Evolutionary conservation across 2,329 filamentous ascomycete genomes (phyloP), one percentile per base, ranked within the genome.

Genomic region (Aspergillus ruber): DNA sequence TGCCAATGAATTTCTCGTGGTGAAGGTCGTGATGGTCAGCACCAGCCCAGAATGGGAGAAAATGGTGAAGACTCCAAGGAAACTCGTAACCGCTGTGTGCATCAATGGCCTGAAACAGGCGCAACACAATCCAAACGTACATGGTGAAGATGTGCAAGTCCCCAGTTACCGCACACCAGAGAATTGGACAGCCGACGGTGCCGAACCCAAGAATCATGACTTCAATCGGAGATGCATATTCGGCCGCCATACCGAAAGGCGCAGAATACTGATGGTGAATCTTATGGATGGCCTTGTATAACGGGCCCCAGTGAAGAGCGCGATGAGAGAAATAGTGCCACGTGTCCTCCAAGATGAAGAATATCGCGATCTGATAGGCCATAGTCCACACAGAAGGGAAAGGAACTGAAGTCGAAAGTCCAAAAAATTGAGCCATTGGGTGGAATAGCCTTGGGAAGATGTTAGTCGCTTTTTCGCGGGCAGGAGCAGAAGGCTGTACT

Each of bases 251-350:
- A 58, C 93, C 93, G 65, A 98, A 98, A 15, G 93, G 93, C 10
- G 93, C 93, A 33, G 90, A 95, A 77, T 98, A 98, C 64, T 93
- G 91, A 77, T 98, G 93, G 76, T 98, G 93, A 60, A 98, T 90
- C 78, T 98, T 98, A 81, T 98, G 93, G 62, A 98, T 88, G 64
- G 84, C 81, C 77, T 90, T 95, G 83, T 98, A 98, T 5, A 98
- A 83, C 35, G 90, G 88, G 18, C 88, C 90, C 76, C 89, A 94
- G 78, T 98, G 93, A 73, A 98, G 83, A 39, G 81, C 82, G 59
- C 93, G 89, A 75, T 98, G 93, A 58, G 83, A 83, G 84, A 90
- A 97, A 79, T 98, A 98, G 74, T 98, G 93, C 93, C 93, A 98
- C 57, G 91, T 77, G 71, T 98, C 93, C 72, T 98, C 93, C 63